Conservation (phyloP, 2,329 filamentous ascomycete species). For the Tolypocladium pustulatum region DNA sequence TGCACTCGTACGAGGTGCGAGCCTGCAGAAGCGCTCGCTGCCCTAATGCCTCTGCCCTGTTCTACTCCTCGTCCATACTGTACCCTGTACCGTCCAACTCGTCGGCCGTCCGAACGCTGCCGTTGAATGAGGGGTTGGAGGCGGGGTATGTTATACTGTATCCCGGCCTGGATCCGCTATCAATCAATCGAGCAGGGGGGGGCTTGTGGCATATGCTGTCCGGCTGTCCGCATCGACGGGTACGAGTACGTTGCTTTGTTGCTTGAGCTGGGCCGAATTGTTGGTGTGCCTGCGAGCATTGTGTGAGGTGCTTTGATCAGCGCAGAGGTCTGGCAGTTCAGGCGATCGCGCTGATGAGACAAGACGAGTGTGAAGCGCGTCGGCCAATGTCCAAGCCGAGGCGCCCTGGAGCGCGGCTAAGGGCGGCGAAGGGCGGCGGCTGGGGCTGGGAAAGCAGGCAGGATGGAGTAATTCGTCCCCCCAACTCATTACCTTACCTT, state of each 20-base stretch:
- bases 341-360: neutral
- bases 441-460: neutral
- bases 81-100: too few relatives aligned
- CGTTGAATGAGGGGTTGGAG: neutral
- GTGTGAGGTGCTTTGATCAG: neutral
- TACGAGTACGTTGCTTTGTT: neutral
- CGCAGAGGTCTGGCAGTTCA: neutral
- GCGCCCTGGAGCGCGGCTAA: neutral
- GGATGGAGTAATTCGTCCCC: neutral
- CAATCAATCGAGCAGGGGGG: neutral
- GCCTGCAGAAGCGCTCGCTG: neutral
- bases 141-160: neutral
- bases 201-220: neutral
- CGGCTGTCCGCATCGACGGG: neutral
- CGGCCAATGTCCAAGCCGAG: neutral
- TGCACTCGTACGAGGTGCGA: neutral
- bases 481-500: neutral
- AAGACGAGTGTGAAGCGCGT: neutral
- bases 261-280: neutral
- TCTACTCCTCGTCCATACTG: too few relatives aligned
- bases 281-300: neutral
- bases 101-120: neutral
- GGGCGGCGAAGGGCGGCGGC: neutral
- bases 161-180: neutral
- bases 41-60: neutral